Base-by-base conservation (phyloP, 129 eudicot species). In the Cynara cardunculus region DNA sequence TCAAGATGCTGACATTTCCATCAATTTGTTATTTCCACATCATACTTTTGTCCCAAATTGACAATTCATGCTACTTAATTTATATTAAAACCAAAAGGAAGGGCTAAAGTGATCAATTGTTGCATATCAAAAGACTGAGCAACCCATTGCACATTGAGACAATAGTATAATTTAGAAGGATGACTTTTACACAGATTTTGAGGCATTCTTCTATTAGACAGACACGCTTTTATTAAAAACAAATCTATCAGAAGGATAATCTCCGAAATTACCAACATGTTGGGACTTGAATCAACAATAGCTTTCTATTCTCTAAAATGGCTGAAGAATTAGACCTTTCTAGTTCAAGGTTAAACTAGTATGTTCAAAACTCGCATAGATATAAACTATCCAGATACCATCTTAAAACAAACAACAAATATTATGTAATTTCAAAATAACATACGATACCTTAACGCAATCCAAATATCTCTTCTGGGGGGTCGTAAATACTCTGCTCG, bases 391-490 rank as follows among this genome's bases (percentile, higher is more conserved):
- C 22, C 59, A 3, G 59, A 46, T 46, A 46, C 59, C 4, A 46
- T 46, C 59, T 46, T 53, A 16, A 53, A 56, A 56, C 65, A 56
- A 56, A 18, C 65, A 56, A 64, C 27, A 24, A 64, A 64, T 21
- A 10, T 10, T 22, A 64, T 64, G 5, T 9, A 21, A 64, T 24
- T 64, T 64, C 28, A 21, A 64, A 21, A 39, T 46, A 16, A 78
- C 80, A 53, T 10, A 72, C 59, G 72, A 35, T 46, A 90, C 89
- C 92, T 94, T 87, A 94, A 70, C 92, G 88, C 75, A 94, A 67
- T 69, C 98, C 98, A 85, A 94, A 94, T 25, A 94, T 92, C 91
- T 94, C 98, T 84, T 89, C 91, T 0, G 98, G 98, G 26, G 97
- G 98, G 84, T 94, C 98, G 76, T 91, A 91, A 78, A 94, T 84